Conservation (phyloP, 2,329 filamentous ascomycete genomes). For the Achaetomium macrosporum region DNA sequence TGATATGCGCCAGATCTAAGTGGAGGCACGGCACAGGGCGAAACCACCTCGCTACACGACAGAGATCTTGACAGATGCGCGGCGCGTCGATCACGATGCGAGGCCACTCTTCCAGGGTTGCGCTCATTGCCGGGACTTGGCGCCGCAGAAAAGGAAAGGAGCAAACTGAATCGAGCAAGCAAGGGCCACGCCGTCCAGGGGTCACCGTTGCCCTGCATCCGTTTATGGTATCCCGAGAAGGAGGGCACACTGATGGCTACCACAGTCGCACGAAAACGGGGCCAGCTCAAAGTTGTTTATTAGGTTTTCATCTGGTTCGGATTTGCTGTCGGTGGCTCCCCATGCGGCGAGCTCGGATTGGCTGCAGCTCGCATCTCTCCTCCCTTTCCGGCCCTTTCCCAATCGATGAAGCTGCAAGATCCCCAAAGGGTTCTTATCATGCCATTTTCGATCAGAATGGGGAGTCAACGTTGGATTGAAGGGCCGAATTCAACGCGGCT, state of each 20-base stretch:
- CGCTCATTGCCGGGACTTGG: constrained; percentile 19
- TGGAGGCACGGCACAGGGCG: not conserved
- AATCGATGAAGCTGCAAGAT: not conserved
- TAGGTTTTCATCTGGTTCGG: not conserved
- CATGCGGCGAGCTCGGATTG: not conserved
- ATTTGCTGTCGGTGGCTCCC: not conserved
- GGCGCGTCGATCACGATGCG: constrained; percentile 27
- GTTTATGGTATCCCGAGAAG: constrained; percentile 13
- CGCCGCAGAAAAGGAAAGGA: constrained; percentile 14
- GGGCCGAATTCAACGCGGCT: constrained; percentile 23
- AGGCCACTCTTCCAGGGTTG: constrained; percentile 18
- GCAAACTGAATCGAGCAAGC: constrained; percentile 7
- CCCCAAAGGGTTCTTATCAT: not conserved
- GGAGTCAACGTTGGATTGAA: constrained; percentile 10
- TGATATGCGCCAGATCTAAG: not conserved
- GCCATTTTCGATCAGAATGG: no score
- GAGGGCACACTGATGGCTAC: no score
- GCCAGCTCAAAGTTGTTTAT: not conserved
- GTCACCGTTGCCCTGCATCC: constrained; percentile 2
- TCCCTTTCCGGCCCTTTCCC: not conserved
- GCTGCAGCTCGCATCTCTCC: not conserved
- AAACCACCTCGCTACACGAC: constrained; percentile 23
- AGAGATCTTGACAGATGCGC: constrained; percentile 28
- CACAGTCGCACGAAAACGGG: no score
- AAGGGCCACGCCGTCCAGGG: constrained; percentile 3